phyloP scores from a whole-genome alignment of 306 rosid genomes.

The Macrotyloma uniflorum region DNA sequence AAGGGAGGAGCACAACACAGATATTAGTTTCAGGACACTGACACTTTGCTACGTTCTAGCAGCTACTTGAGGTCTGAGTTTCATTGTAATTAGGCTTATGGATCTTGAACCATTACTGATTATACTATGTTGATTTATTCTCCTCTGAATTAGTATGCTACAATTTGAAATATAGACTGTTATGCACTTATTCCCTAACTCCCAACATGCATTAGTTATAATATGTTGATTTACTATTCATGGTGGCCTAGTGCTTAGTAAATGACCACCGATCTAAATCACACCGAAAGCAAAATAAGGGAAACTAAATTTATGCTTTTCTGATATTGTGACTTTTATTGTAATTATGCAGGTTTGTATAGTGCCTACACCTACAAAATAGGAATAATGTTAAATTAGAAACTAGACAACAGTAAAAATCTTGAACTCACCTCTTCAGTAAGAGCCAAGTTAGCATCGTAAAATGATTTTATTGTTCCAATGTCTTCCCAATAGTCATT shows the following conservation, averaged over 20 bases:
- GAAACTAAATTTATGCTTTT: not conserved
- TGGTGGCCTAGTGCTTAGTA: not conserved
- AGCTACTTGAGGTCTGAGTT: not conserved
- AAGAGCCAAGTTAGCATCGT: slow-evolving; percentile 88
- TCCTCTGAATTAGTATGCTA: not conserved
- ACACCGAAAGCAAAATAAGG: not conserved
- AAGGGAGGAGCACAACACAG: slow-evolving; percentile 28
- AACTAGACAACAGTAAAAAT: slow-evolving; percentile 4
- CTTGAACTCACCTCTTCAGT: slow-evolving; percentile 72
- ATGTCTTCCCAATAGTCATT: slow-evolving; percentile 97
- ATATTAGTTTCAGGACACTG: slow-evolving; percentile 29
- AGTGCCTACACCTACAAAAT: not conserved
- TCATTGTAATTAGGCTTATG: not conserved
- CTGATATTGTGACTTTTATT: not conserved
- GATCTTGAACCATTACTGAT: not conserved
- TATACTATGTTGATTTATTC: not conserved
- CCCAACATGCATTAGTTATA: not conserved
- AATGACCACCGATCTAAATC: not conserved
- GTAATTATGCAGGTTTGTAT: not conserved
- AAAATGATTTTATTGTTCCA: slow-evolving; percentile 82
- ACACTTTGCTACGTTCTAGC: slow-evolving; percentile 4
- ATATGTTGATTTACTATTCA: not conserved
- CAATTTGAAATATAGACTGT: not conserved
- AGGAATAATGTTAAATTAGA: not conserved
- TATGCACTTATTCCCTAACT: not conserved